These are phyloP conservation scores for Hymenoscyphus scutula DNA, from an alignment of 2,329 filamentous ascomycete genomes.

Conservation along the genomic window DNA sequence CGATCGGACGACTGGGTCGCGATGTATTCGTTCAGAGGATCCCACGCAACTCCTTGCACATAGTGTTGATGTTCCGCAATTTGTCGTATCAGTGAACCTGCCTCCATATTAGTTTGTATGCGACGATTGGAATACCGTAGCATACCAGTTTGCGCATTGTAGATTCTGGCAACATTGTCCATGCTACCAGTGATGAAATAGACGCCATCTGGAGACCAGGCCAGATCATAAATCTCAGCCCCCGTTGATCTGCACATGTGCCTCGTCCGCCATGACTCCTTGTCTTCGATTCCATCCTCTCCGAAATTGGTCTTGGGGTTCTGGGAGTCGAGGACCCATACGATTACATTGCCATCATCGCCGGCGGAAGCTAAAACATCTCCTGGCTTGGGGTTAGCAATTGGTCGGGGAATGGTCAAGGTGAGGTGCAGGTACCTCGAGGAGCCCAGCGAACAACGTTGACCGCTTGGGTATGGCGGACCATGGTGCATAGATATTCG, in stretches of 20 bases:
- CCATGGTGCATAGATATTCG: conserved; percentile 85
- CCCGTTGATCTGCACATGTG: conserved; percentile 96
- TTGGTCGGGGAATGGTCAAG: neutral
- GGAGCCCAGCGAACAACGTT: conserved; percentile 97
- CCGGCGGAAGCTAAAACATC: conserved; percentile 93
- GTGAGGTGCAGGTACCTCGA: conserved; percentile 59
- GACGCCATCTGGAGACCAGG: conserved; percentile 95
- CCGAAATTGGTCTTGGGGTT: conserved; percentile 67
- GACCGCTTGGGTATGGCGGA: conserved; percentile 94
- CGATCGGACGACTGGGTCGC: conserved; percentile 97
- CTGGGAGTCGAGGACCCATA: conserved; percentile 85
- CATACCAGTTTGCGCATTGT: conserved; percentile 86
- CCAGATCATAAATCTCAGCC: conserved; percentile 95
- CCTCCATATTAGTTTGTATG: conserved; percentile 18
- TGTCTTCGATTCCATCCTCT: conserved; percentile 84
- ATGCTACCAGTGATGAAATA: conserved; percentile 99
- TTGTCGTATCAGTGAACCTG: conserved; percentile 71
- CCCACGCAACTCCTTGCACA: conserved; percentile 97
- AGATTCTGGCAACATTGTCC: conserved; percentile 97
- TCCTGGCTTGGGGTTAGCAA: conserved; percentile 50
- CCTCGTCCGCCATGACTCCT: conserved; percentile 94
- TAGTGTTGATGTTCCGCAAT: conserved; percentile 98
- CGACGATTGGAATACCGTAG: conserved; percentile 3
- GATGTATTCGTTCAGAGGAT: conserved; percentile 95
- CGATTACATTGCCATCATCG: conserved; percentile 93